Evolutionary conservation across 2,329 filamentous ascomycete species (phyloP).

Genomic region (Pyricularia sp.): DNA sequence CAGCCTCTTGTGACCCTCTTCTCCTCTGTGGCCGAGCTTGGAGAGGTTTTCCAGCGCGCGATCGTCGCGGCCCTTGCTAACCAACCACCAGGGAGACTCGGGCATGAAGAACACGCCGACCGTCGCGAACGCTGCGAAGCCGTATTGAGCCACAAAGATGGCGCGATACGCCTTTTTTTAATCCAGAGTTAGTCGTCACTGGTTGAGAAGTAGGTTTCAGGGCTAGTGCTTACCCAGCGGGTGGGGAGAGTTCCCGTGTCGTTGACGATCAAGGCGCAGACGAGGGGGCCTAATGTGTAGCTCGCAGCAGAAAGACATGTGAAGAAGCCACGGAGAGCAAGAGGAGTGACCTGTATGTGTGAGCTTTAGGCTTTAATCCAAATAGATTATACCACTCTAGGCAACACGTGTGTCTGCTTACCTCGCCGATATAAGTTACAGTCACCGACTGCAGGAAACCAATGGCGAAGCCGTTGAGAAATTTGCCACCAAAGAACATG

Average conservation of each 20-base stretch:
- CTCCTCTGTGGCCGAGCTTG: slow-evolving; percentile 12
- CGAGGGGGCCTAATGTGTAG: slow-evolving; percentile 12
- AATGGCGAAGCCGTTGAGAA: slow-evolving; percentile 21
- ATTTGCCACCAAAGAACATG: slow-evolving; percentile 24
- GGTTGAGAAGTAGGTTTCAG: too few relatives aligned
- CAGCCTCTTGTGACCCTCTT: slow-evolving; percentile 12
- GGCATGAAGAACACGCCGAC: slow-evolving; percentile 4
- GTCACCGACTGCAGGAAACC: slow-evolving; percentile 8
- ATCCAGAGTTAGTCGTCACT: too few relatives aligned
- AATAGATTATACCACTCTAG: background rate
- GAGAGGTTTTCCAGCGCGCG: slow-evolving; percentile 18
- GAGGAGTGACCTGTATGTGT: slow-evolving; percentile 8
- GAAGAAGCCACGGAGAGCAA: slow-evolving; percentile 13
- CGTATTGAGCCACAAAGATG: slow-evolving; percentile 14
- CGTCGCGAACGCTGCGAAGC: slow-evolving; percentile 11
- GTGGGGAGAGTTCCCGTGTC: slow-evolving; percentile 7
- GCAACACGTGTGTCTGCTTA: background rate
- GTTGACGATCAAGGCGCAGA: slow-evolving; percentile 12
- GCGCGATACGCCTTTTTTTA: slow-evolving; percentile 11
- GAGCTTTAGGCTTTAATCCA: background rate
- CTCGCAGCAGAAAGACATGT: slow-evolving; percentile 10
- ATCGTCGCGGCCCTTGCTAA: slow-evolving; percentile 14
- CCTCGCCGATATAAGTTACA: slow-evolving; percentile 11
- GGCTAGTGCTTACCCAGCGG: slow-evolving; percentile 7
- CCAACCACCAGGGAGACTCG: slow-evolving; percentile 22